phyloP scores from a whole-genome alignment of 208 protist genomes.

The Trypanosoma melophagium region DNA sequence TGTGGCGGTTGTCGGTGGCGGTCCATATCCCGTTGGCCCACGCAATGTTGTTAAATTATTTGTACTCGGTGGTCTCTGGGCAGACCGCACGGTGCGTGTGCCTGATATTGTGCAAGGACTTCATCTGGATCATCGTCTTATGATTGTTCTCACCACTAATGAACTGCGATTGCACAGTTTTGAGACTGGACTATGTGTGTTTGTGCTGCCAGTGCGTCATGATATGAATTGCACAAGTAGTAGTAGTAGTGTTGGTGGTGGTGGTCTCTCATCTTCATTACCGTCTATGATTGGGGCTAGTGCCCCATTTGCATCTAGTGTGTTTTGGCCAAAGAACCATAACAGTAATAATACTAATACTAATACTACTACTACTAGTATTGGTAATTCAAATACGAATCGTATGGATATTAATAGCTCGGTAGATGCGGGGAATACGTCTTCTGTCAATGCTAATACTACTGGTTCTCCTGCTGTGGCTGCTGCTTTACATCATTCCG shows the following conservation, averaged over 20 bases:
- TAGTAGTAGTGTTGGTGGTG: neutral
- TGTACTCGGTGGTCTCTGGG: conserved; percentile 12
- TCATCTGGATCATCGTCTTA: conserved; percentile 24
- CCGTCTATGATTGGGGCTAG: neutral
- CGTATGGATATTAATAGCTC: no score
- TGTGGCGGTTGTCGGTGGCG: conserved; percentile 64
- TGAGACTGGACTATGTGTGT: conserved; percentile 24
- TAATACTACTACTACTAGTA: no score
- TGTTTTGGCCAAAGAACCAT: neutral
- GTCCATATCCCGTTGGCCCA: conserved; percentile 45
- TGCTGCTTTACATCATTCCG: no score
- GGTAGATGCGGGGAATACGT: no score
- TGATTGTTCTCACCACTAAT: conserved; percentile 27
- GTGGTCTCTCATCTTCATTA: neutral
- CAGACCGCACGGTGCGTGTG: conserved; percentile 9
- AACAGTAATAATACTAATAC: neutral
- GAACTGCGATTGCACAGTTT: conserved; percentile 31
- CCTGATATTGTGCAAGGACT: conserved; percentile 20
- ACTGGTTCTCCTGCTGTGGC: no score
- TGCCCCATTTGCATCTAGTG: neutral
- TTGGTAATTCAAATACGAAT: no score
- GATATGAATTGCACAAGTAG: neutral
- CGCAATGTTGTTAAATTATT: conserved; percentile 32
- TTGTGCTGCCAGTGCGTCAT: conserved; percentile 18
- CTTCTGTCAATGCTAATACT: no score